These are phyloP conservation scores for Heterobasidion occidentale DNA, from an alignment of 1,284 basidiomycete species.

Conservation along the genomic window DNA sequence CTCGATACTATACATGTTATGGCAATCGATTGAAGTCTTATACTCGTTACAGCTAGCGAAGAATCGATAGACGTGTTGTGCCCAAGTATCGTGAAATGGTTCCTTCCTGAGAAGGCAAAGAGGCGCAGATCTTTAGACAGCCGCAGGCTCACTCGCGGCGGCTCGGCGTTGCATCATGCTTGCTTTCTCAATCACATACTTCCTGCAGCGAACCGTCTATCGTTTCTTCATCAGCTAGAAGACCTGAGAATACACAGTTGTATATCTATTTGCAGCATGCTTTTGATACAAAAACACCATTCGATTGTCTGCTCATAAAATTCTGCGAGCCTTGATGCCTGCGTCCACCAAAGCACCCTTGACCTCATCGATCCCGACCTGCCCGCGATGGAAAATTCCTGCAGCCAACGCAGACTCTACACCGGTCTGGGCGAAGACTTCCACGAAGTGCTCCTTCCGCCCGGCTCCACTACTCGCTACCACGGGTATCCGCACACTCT, in stretches of 20 bases:
- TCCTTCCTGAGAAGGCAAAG: too few species aligned
- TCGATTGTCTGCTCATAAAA: neutral
- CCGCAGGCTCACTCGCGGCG: too few species aligned
- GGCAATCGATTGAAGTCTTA: neutral
- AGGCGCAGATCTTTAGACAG: too few species aligned
- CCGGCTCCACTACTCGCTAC: slow-evolving; percentile 96
- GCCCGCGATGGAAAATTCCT: slow-evolving; percentile 93
- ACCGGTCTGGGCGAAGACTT: slow-evolving; percentile 74
- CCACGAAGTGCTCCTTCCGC: slow-evolving; percentile 71
- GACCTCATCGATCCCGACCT: slow-evolving; percentile 72
- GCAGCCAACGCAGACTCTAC: slow-evolving; percentile 95
- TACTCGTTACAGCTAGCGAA: neutral
- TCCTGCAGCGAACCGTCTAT: too few species aligned
- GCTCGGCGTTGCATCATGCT: too few species aligned
- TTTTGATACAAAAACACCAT: neutral
- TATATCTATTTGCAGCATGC: neutral
- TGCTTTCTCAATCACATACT: too few species aligned
- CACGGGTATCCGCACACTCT: slow-evolving; percentile 81
- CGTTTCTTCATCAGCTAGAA: too few species aligned
- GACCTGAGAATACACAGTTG: neutral
- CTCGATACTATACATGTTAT: neutral
- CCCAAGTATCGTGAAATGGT: neutral
- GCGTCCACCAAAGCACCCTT: slow-evolving; percentile 49
- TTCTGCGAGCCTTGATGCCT: slow-evolving; percentile 37
- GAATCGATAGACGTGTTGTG: neutral